Base-by-base conservation (phyloP, 2,329 filamentous ascomycete species). In the Bipolaris victoriae region DNA sequence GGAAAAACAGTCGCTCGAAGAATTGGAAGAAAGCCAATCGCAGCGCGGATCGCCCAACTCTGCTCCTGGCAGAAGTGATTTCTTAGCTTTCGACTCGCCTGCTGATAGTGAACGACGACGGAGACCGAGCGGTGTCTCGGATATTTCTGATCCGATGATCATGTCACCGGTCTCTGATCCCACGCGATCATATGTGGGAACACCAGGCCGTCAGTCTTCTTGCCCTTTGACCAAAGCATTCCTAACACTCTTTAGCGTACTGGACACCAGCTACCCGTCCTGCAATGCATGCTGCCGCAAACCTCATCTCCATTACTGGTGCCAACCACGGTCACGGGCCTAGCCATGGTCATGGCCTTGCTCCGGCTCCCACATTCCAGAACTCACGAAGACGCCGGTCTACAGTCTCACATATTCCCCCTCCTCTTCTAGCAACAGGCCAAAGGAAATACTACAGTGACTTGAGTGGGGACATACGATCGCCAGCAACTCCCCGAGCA, bases 1-100 rank as follows among this genome's bases (percentile, higher is more conserved):
- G 89, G 90, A 96, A 77, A 84, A 88, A 48, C 87, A 89, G 62
- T 87, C 87, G 16, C 86, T 95, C 56, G 88, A 90, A 53, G 90
- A 94, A 76, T 85, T 94, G 29, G 91, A 94, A 77, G 86, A 85
- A 45, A 78, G 91, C 39, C 86, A 90, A 9, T 91, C 90, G 1
- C 87, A 89, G 84, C 83, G 56, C 16, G 84, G 82, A 18, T 91
- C 89, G 83, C 88, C 47, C 84, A 83, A 75, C 79, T 82, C 55
- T 83, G 86, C 26, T 83, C 85, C 53, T 67, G 86, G 62, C 78
- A 85, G 68, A 36, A 68, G 55, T 39, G 67, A 71, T 39, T 68
- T 68, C 13, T 60, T 65, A 9, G 55, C 65, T 1, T 72, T 76
- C 39, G 70, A 72, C 11, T 76, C 74, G 1, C 73, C 74, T 16